Evolutionary conservation across 2,329 filamentous ascomycete species (phyloP).

Genomic region (Talaromyces funiculosus): DNA sequence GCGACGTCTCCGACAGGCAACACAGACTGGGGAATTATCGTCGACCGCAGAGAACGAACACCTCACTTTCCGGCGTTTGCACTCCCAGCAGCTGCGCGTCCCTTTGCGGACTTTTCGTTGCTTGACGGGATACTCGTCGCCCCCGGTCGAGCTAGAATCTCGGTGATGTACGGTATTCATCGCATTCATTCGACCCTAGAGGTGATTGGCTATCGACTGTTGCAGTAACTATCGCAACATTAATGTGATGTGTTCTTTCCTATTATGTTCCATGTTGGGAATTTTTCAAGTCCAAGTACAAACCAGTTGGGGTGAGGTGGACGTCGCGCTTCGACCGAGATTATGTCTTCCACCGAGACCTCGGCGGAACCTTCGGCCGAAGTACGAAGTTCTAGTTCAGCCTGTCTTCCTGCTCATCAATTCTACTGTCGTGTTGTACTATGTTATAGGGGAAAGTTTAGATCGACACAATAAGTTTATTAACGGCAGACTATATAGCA

Average conservation of each 20-base stretch:
- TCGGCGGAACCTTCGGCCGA: not conserved
- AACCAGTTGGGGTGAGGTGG: not conserved
- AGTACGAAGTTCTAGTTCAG: not conserved
- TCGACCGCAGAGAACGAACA: not conserved
- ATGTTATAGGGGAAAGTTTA: no score
- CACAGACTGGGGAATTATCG: not conserved
- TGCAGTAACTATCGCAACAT: not conserved
- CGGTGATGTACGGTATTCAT: not conserved
- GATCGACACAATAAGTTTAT: not conserved
- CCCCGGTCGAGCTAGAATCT: not conserved
- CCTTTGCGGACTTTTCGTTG: constrained; percentile 8
- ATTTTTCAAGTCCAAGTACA: not conserved
- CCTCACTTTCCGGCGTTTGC: constrained; percentile 7
- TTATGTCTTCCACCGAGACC: not conserved
- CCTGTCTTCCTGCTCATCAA: no score
- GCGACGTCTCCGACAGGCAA: constrained; percentile 3
- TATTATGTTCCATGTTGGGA: not conserved
- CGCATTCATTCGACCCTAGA: not conserved
- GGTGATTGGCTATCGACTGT: not conserved
- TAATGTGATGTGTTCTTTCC: not conserved
- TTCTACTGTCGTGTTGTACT: no score
- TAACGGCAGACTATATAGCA: not conserved
- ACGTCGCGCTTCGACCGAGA: not conserved
- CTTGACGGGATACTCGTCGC: not conserved
- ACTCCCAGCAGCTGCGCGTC: constrained; percentile 8